These are phyloP conservation scores for Delonix regia DNA, from an alignment of 306 rosid genomes.

Conservation along the genomic window DNA sequence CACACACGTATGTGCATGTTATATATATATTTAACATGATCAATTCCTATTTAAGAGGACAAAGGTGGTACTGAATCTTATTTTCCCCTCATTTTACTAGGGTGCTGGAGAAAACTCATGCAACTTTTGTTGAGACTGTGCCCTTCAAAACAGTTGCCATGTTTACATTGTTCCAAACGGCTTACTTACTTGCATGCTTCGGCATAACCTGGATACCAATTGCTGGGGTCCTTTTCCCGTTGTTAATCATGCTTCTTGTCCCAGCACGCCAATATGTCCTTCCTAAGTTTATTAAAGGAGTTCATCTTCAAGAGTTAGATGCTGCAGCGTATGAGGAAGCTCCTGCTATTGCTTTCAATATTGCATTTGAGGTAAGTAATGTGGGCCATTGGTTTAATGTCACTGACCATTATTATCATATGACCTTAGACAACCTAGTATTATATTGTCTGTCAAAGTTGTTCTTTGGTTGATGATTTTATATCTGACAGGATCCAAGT, in stretches of 20 bases:
- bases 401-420: background rate
- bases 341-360: constrained; percentile 59
- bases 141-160: constrained; percentile 66
- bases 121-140: constrained; percentile 65
- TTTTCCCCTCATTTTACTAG: constrained; percentile 33
- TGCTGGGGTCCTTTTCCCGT: constrained; percentile 77
- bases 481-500: constrained; percentile 40
- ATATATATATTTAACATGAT: background rate
- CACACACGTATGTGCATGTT: background rate
- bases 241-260: constrained; percentile 81
- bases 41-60: background rate
- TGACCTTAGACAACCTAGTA: constrained; percentile 1
- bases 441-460: background rate
- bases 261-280: constrained; percentile 77
- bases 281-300: constrained; percentile 64
- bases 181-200: constrained; percentile 64
- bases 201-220: constrained; percentile 78
- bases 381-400: background rate
- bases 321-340: constrained; percentile 77
- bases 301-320: constrained; percentile 76
- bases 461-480: background rate
- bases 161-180: constrained; percentile 69
- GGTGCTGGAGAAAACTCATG: constrained; percentile 66
- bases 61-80: background rate
- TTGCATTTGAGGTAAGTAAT: constrained; percentile 58